Evolutionary conservation across 495 filamentous ascomycete genomes (phyloP).

Genomic region (Daldinia decipiens): DNA sequence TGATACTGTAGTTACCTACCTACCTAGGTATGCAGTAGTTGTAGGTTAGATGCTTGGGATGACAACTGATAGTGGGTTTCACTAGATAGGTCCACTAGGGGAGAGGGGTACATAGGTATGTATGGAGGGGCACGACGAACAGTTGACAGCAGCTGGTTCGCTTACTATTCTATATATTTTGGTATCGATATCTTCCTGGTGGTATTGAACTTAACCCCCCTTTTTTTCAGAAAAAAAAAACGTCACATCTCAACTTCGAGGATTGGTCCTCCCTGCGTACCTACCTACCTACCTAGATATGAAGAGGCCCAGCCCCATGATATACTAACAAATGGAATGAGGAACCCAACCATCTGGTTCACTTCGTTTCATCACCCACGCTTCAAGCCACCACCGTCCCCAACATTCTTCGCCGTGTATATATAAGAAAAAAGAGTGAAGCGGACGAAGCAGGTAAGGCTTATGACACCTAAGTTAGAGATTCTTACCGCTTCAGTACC

Average conservation of each 20-base stretch:
- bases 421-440: background rate
- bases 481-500: background rate
- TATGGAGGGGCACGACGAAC: slow-evolving; percentile 44
- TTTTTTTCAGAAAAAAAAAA: background rate
- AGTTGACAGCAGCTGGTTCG: slow-evolving; percentile 34
- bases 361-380: slow-evolving; percentile 8
- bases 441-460: background rate
- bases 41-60: slow-evolving; percentile 6
- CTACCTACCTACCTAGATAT: background rate
- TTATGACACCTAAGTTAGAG: background rate
- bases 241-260: background rate
- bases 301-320: background rate
- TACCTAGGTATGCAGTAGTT: background rate
- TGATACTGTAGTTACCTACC: background rate
- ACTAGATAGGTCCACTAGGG: slow-evolving; percentile 10
- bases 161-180: background rate
- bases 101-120: background rate
- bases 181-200: background rate
- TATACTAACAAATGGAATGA: background rate
- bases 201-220: background rate
- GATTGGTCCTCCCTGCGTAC: too few species aligned
- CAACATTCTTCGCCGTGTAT: slow-evolving; percentile 1
- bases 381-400: slow-evolving; percentile 18
- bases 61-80: slow-evolving; percentile 19
- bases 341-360: slow-evolving; percentile 25